Conservation (phyloP, 768 basidiomycete species). For the Cystofilobasidium ferigula region DNA sequence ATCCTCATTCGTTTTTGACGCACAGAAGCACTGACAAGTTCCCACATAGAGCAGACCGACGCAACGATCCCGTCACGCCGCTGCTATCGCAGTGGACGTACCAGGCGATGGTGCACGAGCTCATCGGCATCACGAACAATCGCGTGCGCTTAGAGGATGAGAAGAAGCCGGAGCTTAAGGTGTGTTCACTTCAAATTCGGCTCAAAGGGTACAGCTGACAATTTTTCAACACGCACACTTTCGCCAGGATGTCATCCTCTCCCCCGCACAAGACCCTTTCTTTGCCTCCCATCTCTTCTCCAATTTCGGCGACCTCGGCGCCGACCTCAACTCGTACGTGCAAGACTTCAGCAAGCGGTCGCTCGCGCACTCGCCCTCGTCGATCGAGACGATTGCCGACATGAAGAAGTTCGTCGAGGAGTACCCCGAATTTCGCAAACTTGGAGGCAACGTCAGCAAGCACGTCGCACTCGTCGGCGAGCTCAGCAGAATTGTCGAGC, state of each 20-base stretch:
- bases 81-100: slow-evolving; percentile 97
- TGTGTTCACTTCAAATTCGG: slow-evolving; percentile 37
- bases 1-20: background rate
- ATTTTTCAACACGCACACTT: too few species aligned
- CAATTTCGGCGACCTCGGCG: slow-evolving; percentile 93
- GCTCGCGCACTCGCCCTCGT: slow-evolving; percentile 43
- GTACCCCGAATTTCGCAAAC: slow-evolving; percentile 90
- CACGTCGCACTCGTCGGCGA: slow-evolving; percentile 96
- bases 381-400: slow-evolving; percentile 87
- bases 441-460: slow-evolving; percentile 97
- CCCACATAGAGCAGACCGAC: slow-evolving; percentile 68
- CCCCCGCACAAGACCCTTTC: slow-evolving; percentile 73
- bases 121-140: slow-evolving; percentile 85
- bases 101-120: slow-evolving; percentile 98
- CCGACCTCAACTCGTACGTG: slow-evolving; percentile 81
- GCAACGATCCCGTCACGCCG: slow-evolving; percentile 96
- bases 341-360: slow-evolving; percentile 58
- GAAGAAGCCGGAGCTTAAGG: slow-evolving; percentile 72
- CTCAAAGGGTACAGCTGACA: too few species aligned
- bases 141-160: slow-evolving; percentile 78
- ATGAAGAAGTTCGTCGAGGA: slow-evolving; percentile 93
- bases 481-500: slow-evolving; percentile 74
- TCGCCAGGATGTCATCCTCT: slow-evolving; percentile 82
- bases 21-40: too few species aligned
- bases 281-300: slow-evolving; percentile 80